A percentile compares a stretch with the other conserved stretches of the same genome.
phyloP scores from a whole-genome alignment of 306 rosid species.

The Dalbergia oliveri region DNA sequence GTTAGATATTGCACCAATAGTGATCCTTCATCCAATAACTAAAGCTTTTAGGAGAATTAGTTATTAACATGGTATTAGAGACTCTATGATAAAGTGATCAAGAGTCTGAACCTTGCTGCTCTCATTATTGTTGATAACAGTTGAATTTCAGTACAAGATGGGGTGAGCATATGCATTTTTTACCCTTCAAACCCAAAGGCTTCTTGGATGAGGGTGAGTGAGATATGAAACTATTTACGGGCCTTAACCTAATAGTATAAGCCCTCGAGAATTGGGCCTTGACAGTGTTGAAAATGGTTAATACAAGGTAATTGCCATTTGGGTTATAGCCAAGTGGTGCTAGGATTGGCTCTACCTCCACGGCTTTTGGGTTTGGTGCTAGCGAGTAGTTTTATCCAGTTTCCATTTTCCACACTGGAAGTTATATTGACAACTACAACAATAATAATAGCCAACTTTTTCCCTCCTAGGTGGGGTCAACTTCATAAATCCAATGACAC shows the following conservation, averaged over 20 bases:
- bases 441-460: too few relatives aligned
- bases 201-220: background rate
- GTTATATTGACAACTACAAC: background rate
- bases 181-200: background rate
- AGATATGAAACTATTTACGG: too few relatives aligned
- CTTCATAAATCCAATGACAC: too few relatives aligned
- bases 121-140: background rate
- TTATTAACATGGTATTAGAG: background rate
- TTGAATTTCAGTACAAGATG: background rate
- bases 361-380: background rate
- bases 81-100: too few relatives aligned
- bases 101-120: background rate
- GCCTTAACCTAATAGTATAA: too few relatives aligned
- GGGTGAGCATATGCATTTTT: too few relatives aligned
- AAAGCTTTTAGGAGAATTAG: background rate
- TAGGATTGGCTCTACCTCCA: conserved; percentile 21
- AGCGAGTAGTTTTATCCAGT: background rate
- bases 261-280: too few relatives aligned
- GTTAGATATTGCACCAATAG: background rate
- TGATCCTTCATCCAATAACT: background rate
- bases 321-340: background rate
- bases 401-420: background rate
- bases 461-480: too few relatives aligned
- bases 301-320: background rate
- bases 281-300: background rate